Conservation (phyloP, 202 grass and related monocot species). For the Musa balbisiana region DNA sequence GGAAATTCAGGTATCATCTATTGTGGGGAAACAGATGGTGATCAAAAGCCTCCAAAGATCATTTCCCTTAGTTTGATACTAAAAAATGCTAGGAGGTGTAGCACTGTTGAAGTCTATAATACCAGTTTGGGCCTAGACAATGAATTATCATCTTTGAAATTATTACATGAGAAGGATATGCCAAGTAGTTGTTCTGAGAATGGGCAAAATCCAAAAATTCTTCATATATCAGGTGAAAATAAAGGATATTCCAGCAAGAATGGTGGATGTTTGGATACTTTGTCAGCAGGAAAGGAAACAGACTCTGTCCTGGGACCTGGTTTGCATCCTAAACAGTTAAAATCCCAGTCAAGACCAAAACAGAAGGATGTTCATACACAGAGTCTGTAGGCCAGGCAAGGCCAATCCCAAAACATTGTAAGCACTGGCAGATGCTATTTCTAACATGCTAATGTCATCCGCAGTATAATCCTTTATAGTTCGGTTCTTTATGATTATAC, state of each 20-base stretch:
- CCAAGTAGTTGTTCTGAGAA: neutral
- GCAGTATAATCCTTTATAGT: no score
- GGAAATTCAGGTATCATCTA: slow-evolving; percentile 59
- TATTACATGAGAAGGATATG: slow-evolving; percentile 22
- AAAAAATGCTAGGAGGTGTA: slow-evolving; percentile 56
- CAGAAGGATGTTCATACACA: neutral
- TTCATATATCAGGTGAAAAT: slow-evolving; percentile 28
- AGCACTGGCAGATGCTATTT: slow-evolving; percentile 11
- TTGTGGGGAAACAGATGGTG: slow-evolving; percentile 51
- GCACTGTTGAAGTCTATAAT: slow-evolving; percentile 24
- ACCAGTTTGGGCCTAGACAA: slow-evolving; percentile 14
- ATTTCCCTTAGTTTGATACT: slow-evolving; percentile 70
- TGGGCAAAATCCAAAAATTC: neutral
- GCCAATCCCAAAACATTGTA: slow-evolving; percentile 43
- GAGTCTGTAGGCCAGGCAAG: slow-evolving; percentile 74
- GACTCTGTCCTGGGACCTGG: slow-evolving; percentile 15
- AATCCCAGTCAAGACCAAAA: slow-evolving; percentile 21
- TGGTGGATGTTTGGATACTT: slow-evolving; percentile 28
- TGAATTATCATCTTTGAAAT: slow-evolving; percentile 6
- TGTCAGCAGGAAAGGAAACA: slow-evolving; percentile 2
- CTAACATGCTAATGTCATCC: neutral
- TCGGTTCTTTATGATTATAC: neutral
- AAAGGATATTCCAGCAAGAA: slow-evolving; percentile 33
- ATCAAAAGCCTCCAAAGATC: slow-evolving; percentile 72
- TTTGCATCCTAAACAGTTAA: slow-evolving; percentile 1